phyloP scores from a whole-genome alignment of 768 basidiomycete genomes.

The Cystofilobasidium macerans region DNA sequence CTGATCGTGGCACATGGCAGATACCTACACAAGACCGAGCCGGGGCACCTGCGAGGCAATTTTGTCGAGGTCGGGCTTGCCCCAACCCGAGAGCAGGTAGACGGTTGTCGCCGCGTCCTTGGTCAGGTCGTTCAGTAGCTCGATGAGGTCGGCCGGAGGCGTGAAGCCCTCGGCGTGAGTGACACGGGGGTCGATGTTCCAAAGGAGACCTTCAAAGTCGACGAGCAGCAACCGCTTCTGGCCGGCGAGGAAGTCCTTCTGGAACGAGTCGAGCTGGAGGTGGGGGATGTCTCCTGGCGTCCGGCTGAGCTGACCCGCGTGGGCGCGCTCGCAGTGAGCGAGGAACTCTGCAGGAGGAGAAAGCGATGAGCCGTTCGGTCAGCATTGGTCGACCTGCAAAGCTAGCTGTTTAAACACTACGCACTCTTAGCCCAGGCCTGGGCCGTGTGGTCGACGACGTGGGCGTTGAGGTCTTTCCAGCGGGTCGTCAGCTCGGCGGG shows the following conservation, averaged over 20 bases:
- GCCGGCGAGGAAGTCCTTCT: constrained; percentile 59
- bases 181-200: constrained; percentile 16
- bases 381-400: too few relatives aligned
- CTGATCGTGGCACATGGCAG: too few relatives aligned
- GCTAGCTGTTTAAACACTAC: too few relatives aligned
- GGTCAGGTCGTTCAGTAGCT: constrained; percentile 49
- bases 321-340: constrained; percentile 25
- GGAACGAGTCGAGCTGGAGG: constrained; percentile 46
- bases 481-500: constrained; percentile 60
- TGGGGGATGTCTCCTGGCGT: constrained; percentile 36
- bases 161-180: constrained; percentile 30
- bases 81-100: constrained; percentile 67
- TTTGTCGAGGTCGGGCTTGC: constrained; percentile 53
- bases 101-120: constrained; percentile 62
- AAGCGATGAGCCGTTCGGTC: neutral
- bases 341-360: constrained; percentile 15
- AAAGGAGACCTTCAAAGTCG: constrained; percentile 61
- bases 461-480: constrained; percentile 74
- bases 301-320: constrained; percentile 20
- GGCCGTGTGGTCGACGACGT: constrained; percentile 75
- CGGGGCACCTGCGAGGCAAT: constrained; percentile 53
- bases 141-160: constrained; percentile 41
- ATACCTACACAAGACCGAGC: constrained; percentile 66
- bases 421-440: constrained; percentile 52
- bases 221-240: constrained; percentile 55